phyloP scores from a whole-genome alignment of 2,329 filamentous ascomycete genomes.

The Fusarium subtropicale region DNA sequence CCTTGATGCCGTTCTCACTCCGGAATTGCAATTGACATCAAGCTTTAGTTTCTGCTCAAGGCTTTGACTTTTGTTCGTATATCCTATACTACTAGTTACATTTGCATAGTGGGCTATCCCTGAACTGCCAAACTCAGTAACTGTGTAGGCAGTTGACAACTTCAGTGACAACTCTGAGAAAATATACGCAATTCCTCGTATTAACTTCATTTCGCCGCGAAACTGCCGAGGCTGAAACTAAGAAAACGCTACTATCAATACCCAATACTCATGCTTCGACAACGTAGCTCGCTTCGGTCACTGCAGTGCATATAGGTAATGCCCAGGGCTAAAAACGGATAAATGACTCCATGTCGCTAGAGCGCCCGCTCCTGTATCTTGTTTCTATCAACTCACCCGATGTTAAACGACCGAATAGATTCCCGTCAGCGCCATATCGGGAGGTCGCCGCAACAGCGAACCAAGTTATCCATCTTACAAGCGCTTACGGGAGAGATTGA shows the following conservation, averaged over 20 bases:
- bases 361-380: slow-evolving; percentile 15
- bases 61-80: background rate
- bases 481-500: slow-evolving; percentile 22
- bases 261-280: slow-evolving; percentile 3
- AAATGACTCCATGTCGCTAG: slow-evolving; percentile 33
- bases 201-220: slow-evolving; percentile 18
- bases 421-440: slow-evolving; percentile 30
- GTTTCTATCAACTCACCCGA: slow-evolving; percentile 12
- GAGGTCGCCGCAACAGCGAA: slow-evolving; percentile 7
- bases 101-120: background rate
- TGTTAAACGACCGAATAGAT: background rate
- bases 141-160: slow-evolving; percentile 7
- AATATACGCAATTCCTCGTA: slow-evolving; percentile 4
- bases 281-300: background rate
- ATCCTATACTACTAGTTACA: background rate
- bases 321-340: slow-evolving; percentile 28
- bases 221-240: slow-evolving; percentile 39
- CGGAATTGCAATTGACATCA: background rate
- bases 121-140: background rate
- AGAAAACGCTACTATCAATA: slow-evolving; percentile 4
- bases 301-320: slow-evolving; percentile 9
- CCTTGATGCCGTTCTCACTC: background rate
- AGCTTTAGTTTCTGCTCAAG: background rate
- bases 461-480: slow-evolving; percentile 19
- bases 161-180: slow-evolving; percentile 15